These are phyloP conservation scores for Cystobasidium ongulense DNA, from an alignment of 768 basidiomycete genomes.

Conservation along the genomic window DNA sequence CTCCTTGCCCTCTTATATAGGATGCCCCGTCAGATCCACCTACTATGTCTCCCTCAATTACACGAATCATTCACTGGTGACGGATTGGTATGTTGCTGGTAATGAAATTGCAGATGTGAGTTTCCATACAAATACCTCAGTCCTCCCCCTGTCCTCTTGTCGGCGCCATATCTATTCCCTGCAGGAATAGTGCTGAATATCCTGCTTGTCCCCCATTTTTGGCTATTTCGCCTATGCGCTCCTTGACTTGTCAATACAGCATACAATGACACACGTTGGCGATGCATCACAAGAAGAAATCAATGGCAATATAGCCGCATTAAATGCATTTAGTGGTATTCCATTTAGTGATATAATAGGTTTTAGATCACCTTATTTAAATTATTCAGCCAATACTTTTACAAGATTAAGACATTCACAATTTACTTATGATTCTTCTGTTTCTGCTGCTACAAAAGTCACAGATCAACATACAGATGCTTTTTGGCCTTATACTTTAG, in stretches of 20 bases:
- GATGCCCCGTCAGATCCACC: slow-evolving; percentile 66
- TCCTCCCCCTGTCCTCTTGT: too few relatives aligned
- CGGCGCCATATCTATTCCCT: too few relatives aligned
- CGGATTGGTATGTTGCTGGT: slow-evolving; percentile 70
- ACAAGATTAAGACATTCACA: slow-evolving; percentile 52
- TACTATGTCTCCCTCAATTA: slow-evolving; percentile 64
- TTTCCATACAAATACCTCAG: not conserved
- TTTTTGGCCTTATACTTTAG: slow-evolving; percentile 75
- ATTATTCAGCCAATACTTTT: slow-evolving; percentile 59
- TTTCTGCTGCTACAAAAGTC: slow-evolving; percentile 58
- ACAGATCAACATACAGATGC: slow-evolving; percentile 62
- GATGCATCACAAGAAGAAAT: slow-evolving; percentile 58
- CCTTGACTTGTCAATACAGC: too few relatives aligned
- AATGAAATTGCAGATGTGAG: slow-evolving; percentile 73
- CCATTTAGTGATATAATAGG: slow-evolving; percentile 59
- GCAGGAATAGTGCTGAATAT: too few relatives aligned
- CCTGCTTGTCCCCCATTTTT: too few relatives aligned
- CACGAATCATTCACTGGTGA: slow-evolving; percentile 62
- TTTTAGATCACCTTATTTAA: slow-evolving; percentile 70
- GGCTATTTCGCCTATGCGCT: too few relatives aligned
- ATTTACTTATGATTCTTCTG: slow-evolving; percentile 66
- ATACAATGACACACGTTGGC: slow-evolving; percentile 70
- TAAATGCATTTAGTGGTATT: slow-evolving; percentile 68
- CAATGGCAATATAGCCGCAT: slow-evolving; percentile 67
- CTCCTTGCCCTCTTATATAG: slow-evolving; percentile 31